Evolutionary conservation across 768 basidiomycete genomes (phyloP).

Genomic region (Rhodotorula paludigena): DNA sequence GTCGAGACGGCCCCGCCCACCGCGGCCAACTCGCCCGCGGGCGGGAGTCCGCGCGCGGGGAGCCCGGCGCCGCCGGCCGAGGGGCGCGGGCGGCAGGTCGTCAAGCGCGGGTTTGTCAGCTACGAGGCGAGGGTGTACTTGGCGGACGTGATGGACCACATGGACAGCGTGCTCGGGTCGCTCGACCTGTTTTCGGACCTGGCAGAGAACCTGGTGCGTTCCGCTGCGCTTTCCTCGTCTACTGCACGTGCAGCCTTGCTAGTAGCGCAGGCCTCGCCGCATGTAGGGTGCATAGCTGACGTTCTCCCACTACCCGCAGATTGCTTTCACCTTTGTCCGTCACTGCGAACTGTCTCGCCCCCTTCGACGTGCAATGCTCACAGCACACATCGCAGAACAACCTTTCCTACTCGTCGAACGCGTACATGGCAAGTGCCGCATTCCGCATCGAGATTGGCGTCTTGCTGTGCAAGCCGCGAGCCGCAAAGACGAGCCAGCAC

Average conservation of each 20-base stretch:
- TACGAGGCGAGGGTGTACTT: slow-evolving; percentile 25
- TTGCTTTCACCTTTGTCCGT: slow-evolving; percentile 16
- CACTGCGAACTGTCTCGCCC: background rate
- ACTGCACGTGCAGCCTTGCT: background rate
- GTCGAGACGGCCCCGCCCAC: slow-evolving; percentile 43
- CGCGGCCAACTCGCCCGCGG: slow-evolving; percentile 25
- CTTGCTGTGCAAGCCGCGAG: background rate
- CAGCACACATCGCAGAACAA: background rate
- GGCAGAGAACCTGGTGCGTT: slow-evolving; percentile 43
- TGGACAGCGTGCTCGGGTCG: slow-evolving; percentile 61
- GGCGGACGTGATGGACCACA: slow-evolving; percentile 65
- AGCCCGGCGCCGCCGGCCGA: slow-evolving; percentile 45
- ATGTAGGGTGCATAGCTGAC: no score
- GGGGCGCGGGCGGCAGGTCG: slow-evolving; percentile 53
- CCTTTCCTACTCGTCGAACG: slow-evolving; percentile 18
- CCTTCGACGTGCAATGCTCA: background rate
- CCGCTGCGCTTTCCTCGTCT: background rate
- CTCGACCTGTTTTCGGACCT: slow-evolving; percentile 70
- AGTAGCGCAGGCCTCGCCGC: background rate
- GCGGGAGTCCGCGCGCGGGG: slow-evolving; percentile 45
- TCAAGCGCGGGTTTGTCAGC: slow-evolving; percentile 13
- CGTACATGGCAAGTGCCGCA: background rate
- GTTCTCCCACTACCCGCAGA: no score
- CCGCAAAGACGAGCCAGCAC: background rate
- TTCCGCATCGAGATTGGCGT: no score